Evolutionary conservation across 148 eudicot genomes (phyloP), one percentile per base, ranked within the genome.

Genomic region (Chenopodium formosanum): DNA sequence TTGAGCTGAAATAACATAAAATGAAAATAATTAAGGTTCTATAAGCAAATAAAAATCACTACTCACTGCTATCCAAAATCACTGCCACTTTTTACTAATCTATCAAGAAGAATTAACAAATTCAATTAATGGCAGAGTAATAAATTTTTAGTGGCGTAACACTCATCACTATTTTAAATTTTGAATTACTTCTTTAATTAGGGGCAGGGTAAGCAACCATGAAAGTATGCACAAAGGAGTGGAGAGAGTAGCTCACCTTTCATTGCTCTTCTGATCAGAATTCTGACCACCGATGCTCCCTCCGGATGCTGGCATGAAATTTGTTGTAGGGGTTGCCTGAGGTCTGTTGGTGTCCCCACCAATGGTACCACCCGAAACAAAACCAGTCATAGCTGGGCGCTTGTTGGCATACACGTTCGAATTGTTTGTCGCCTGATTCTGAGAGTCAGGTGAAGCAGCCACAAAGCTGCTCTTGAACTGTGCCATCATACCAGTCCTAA

Each of bases 281-380:
- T 77, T 89, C 73, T 87, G 91, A 76, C 77, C 74, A 46, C 83
- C 70, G 4, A 52, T 60, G 81, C 83, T 85, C 31, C 80, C 90
- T 27, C 85, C 86, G 62, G 91, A 78, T 13, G 79, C 82, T 12
- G 93, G 81, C 65, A 88, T 56, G 65, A 83, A 71, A 84, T 75
- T 82, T 23, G 88, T 69, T 20, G 87, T 56, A 75, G 81, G 79
- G 82, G 86, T 82, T 22, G 86, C 65, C 78, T 84, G 88, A 74
- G 90, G 73, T 85, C 85, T 78, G 79, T 82, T 84, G 46, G 82
- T 84, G 47, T 88, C 94, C 72, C 99, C 97, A 52, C 97, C 97
- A 66, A 95, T 95, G 20, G 93, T 85, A 64, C 99, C 99, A 56
- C 97, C 99, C 79, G 99, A 86, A 48, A 95, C 97, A 87, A 95